phyloP scores from a whole-genome alignment of 2,329 filamentous ascomycete species.

The Phyllosticta citriasiana region DNA sequence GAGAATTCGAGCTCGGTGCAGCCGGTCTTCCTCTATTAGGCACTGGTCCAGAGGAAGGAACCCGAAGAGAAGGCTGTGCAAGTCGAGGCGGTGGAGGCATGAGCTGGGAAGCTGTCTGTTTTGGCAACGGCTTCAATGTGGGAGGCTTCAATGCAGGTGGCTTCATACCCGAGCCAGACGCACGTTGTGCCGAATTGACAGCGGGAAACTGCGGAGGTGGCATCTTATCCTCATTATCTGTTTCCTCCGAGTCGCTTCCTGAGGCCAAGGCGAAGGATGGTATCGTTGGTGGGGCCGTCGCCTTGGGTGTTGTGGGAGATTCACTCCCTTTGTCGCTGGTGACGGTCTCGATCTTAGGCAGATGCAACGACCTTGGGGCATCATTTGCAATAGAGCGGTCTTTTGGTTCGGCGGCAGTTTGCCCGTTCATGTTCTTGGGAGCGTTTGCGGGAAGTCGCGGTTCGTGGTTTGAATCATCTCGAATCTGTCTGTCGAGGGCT shows the following conservation, averaged over 20 bases:
- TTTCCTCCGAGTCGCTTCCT: slow-evolving; percentile 19
- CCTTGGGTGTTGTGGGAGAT: slow-evolving; percentile 10
- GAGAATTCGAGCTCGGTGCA: slow-evolving; percentile 30
- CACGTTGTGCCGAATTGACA: slow-evolving; percentile 36
- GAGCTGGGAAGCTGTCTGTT: slow-evolving; percentile 8
- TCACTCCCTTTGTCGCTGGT: not conserved
- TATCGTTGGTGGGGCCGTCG: slow-evolving; percentile 5
- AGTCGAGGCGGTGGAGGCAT: slow-evolving; percentile 27
- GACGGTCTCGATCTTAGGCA: not conserved
- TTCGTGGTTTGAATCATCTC: not conserved
- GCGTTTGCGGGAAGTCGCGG: not conserved
- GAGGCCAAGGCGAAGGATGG: slow-evolving; percentile 27
- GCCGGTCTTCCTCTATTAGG: slow-evolving; percentile 36
- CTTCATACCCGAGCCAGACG: slow-evolving; percentile 17
- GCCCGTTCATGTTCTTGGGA: not conserved
- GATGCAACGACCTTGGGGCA: not conserved
- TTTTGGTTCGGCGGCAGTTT: not conserved
- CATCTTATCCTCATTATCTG: slow-evolving; percentile 25
- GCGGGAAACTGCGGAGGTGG: slow-evolving; percentile 36
- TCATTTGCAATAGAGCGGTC: not conserved
- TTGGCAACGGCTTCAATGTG: slow-evolving; percentile 1
- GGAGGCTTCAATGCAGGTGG: not conserved
- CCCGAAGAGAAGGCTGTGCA: slow-evolving; percentile 24
- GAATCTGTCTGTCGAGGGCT: not conserved
- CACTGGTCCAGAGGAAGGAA: slow-evolving; percentile 38